These are phyloP conservation scores for Pseudocercospora vitis DNA, from an alignment of 2,329 filamentous ascomycete genomes.

Conservation along the genomic window DNA sequence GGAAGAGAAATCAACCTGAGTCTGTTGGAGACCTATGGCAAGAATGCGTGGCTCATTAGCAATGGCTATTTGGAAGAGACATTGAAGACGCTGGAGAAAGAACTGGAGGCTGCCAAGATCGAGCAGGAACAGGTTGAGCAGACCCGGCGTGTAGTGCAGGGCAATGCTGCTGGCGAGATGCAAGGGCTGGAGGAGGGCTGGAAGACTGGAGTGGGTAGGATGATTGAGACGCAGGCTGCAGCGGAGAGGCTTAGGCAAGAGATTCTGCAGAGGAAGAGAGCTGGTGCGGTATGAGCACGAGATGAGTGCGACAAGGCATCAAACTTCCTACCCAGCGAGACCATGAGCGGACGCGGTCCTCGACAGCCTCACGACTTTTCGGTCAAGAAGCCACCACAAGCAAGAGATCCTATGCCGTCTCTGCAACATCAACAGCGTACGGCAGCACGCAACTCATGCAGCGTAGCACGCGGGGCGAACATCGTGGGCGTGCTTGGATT, in stretches of 20 bases:
- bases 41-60: slow-evolving; percentile 85
- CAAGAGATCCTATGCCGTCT: too few relatives aligned
- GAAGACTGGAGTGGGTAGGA: slow-evolving; percentile 73
- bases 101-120: slow-evolving; percentile 66
- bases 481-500: too few relatives aligned
- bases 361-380: too few relatives aligned
- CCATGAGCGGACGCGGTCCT: too few relatives aligned
- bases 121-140: slow-evolving; percentile 74
- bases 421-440: too few relatives aligned
- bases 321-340: too few relatives aligned
- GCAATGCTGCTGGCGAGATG: slow-evolving; percentile 71
- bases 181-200: slow-evolving; percentile 72
- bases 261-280: slow-evolving; percentile 64
- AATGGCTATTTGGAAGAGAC: slow-evolving; percentile 79
- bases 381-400: too few relatives aligned
- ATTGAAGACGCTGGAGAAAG: slow-evolving; percentile 67
- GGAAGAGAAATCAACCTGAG: slow-evolving; percentile 61
- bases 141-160: slow-evolving; percentile 68
- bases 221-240: slow-evolving; percentile 84
- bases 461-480: too few relatives aligned
- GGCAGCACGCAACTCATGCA: too few relatives aligned
- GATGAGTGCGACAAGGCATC: too few relatives aligned
- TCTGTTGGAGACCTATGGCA: slow-evolving; percentile 77
- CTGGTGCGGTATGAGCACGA: too few relatives aligned
- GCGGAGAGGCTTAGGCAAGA: slow-evolving; percentile 69